phyloP scores from a whole-genome alignment of 106 monocot species.

The Allium sativum region DNA sequence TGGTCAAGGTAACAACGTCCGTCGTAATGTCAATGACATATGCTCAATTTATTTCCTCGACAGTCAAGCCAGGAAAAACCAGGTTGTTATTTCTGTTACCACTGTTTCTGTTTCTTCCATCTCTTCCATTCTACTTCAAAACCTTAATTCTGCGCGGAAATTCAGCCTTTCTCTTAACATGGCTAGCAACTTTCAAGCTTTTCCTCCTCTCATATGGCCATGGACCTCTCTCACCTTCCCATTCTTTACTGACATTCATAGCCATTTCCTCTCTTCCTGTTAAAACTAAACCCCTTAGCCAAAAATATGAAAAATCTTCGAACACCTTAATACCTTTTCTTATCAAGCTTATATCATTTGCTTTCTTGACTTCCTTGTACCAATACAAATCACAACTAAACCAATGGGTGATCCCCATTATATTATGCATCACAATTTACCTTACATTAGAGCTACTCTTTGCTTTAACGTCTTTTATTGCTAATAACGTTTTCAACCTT shows the following conservation, averaged over 20 bases:
- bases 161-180: conserved; percentile 61
- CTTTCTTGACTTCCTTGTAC: conserved; percentile 19
- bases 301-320: too few relatives aligned
- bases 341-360: conserved; percentile 13
- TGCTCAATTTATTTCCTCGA: conserved; percentile 29
- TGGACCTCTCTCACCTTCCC: conserved; percentile 57
- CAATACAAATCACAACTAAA: conserved; percentile 8
- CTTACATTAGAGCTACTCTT: conserved; percentile 38
- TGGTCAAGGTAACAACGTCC: conserved; percentile 5
- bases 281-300: conserved; percentile 2
- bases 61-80: conserved; percentile 19
- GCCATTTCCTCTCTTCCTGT: conserved; percentile 33
- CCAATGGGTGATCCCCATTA: conserved; percentile 8
- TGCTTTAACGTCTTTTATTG: conserved; percentile 8
- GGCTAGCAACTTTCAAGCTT: conserved; percentile 82
- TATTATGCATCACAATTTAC: conserved; percentile 38
- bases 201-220: conserved; percentile 58
- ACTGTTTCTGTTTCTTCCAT: conserved; percentile 28
- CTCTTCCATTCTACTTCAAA: conserved; percentile 56
- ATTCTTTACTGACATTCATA: conserved; percentile 23
- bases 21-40: conserved; percentile 24
- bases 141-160: conserved; percentile 46
- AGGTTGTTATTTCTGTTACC: conserved; percentile 51
- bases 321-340: too few relatives aligned
- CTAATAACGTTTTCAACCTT: conserved; percentile 13